phyloP scores from a whole-genome alignment of 306 rosid genomes.

The Sophora flavescens region DNA sequence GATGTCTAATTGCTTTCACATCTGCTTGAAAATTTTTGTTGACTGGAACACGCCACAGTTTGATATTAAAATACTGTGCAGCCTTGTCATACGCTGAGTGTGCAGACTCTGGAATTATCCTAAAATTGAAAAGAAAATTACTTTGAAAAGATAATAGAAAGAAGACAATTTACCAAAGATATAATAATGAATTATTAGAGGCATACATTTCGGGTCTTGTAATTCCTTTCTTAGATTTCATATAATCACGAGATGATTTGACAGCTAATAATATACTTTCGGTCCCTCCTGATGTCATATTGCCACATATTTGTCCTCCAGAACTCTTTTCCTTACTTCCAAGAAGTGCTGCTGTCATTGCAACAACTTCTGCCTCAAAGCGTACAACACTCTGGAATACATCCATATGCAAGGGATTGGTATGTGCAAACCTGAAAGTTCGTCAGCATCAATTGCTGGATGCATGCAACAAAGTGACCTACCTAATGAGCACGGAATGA shows the following conservation, averaged over 20 bases:
- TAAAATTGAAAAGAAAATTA: conserved; percentile 48
- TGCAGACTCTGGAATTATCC: conserved; percentile 94
- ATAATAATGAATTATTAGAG: conserved; percentile 29
- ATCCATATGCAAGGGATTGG: conserved; percentile 96
- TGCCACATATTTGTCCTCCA: conserved; percentile 94
- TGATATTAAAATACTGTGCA: conserved; percentile 93
- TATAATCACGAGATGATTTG: conserved; percentile 93
- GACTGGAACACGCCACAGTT: conserved; percentile 90
- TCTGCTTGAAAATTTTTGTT: conserved; percentile 82
- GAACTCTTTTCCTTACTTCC: conserved; percentile 81
- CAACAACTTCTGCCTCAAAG: conserved; percentile 96
- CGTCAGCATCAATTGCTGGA: conserved; percentile 39
- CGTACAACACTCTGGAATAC: conserved; percentile 84
- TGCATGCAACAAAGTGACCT: conserved; percentile 31
- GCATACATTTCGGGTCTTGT: conserved; percentile 88
- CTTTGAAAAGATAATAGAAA: conserved; percentile 37
- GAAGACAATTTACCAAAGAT: conserved; percentile 27
- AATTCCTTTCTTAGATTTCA: conserved; percentile 86
- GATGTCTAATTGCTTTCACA: conserved; percentile 66
- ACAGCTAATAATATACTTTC: conserved; percentile 94
- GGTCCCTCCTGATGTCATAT: conserved; percentile 99
- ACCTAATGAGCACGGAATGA: conserved; percentile 31
- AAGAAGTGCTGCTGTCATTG: conserved; percentile 90
- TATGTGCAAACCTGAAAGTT: conserved; percentile 90
- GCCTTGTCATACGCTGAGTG: conserved; percentile 99